Conservation (phyloP, 768 basidiomycete species). For the Imleria badia region DNA sequence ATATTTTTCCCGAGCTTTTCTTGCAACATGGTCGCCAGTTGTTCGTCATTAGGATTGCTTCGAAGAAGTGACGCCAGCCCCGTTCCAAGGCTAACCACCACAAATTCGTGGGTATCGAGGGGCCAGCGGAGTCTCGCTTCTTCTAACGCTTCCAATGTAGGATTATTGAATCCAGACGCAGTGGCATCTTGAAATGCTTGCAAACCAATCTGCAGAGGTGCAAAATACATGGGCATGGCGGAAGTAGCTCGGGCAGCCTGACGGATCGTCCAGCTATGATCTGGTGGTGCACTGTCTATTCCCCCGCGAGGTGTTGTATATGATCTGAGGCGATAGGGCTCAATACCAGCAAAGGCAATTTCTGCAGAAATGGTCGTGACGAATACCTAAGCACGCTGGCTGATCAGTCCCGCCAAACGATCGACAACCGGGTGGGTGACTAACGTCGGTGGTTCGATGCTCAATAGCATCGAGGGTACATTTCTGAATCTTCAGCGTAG, state of each 20-base stretch:
- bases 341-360: background rate
- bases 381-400: background rate
- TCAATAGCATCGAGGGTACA: background rate
- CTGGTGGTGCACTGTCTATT: background rate
- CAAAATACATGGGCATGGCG: background rate
- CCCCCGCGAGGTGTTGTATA: background rate
- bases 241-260: background rate
- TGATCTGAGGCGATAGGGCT: background rate
- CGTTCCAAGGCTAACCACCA: background rate
- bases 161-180: background rate
- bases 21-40: background rate
- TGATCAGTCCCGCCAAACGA: background rate
- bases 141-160: background rate
- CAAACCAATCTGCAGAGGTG: background rate
- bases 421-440: background rate
- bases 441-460: background rate
- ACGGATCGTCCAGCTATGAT: background rate
- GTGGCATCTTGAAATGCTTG: background rate
- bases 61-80: background rate
- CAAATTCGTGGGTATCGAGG: background rate
- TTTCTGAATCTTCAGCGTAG: background rate
- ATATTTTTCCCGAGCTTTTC: background rate
- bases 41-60: background rate
- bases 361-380: background rate
- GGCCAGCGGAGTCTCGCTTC: background rate